Evolutionary conservation across 2,329 filamentous ascomycete genomes (phyloP), one percentile per base, ranked within the genome.

Genomic region (Phaeosphaeriaceae sp.): DNA sequence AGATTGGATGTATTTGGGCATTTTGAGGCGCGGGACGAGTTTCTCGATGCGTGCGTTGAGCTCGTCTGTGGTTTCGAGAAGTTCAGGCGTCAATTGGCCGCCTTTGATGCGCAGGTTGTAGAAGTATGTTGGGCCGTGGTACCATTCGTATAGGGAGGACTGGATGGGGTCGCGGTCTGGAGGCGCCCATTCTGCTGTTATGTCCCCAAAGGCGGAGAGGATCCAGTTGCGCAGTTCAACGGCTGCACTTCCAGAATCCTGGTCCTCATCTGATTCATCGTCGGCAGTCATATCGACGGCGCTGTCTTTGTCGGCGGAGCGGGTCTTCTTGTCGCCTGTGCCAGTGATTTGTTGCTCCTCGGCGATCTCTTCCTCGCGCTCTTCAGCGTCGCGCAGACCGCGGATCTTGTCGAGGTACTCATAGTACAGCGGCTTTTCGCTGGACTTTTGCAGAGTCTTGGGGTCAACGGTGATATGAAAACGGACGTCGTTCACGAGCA

Each of bases 61-160:
- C 1, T 65, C 56, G n/a, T 58, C 27, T 15, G 44, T 58, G 5
- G 52, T 59, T 33, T 66, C 59, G 2, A 65, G 25, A 1, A 61
- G 53, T 15, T 55, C 22, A 9, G 61, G 53, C 3, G 33, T 36
- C 1, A 66, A 48, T 19, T 51, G 20, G 1, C 59, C 59, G 21
- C 42, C 52, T 27, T 56, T 47, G 31, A 58, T 56, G 4, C 52
- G 49, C 19, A 66, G 2, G 1, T 20, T 47, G 48, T 67, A 66
- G 44, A 67, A 67, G 27, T 67, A 66, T 1, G 63, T 67, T 10
- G 59, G 61, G 0, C 61, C 63, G n/a, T 67, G 63, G 17, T 67
- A 67, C 63, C 63, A 67, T 44, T 63, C 59, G 49, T 65, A 56
- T 2, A 67, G 19, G 7, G 55, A 66, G 1, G 60, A 55, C 9